phyloP scores from a whole-genome alignment of 768 basidiomycete genomes.

The Lentinula guzmanii region DNA sequence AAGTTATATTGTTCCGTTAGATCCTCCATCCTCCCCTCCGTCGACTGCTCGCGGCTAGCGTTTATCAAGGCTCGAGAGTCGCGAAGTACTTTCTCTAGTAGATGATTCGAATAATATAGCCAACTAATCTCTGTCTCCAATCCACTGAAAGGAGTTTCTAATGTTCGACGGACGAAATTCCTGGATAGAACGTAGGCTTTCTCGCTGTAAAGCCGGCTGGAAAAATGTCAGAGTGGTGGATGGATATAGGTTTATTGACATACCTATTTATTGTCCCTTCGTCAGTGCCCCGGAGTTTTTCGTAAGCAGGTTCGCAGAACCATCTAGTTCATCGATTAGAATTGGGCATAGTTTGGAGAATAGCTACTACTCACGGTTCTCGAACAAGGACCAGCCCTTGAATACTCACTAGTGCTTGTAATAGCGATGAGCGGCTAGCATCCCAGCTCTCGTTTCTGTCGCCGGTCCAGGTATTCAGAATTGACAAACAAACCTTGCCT shows the following conservation, averaged over 20 bases:
- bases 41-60: slow-evolving; percentile 47
- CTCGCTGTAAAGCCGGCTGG: slow-evolving; percentile 88
- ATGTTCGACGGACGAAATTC: slow-evolving; percentile 84
- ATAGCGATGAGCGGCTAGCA: slow-evolving; percentile 72
- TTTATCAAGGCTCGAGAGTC: slow-evolving; percentile 61
- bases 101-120: slow-evolving; percentile 62
- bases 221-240: not conserved
- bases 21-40: slow-evolving; percentile 24
- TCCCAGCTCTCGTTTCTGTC: slow-evolving; percentile 88
- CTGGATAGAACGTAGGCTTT: slow-evolving; percentile 89
- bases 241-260: not conserved
- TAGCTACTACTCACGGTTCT: slow-evolving; percentile 62
- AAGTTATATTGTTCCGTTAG: slow-evolving; percentile 42
- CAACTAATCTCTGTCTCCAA: slow-evolving; percentile 68
- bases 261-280: slow-evolving; percentile 84
- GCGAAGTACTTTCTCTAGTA: slow-evolving; percentile 61
- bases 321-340: slow-evolving; percentile 39
- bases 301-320: slow-evolving; percentile 92
- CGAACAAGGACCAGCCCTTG: slow-evolving; percentile 91
- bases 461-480: slow-evolving; percentile 88
- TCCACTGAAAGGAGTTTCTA: slow-evolving; percentile 70
- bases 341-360: not conserved
- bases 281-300: slow-evolving; percentile 85
- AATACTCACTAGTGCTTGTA: slow-evolving; percentile 91
- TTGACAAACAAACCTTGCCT: slow-evolving; percentile 90